Base-by-base conservation (phyloP, 371 early-diverging fungal genomes). In the Hamiltosporidium magnivora region DNA sequence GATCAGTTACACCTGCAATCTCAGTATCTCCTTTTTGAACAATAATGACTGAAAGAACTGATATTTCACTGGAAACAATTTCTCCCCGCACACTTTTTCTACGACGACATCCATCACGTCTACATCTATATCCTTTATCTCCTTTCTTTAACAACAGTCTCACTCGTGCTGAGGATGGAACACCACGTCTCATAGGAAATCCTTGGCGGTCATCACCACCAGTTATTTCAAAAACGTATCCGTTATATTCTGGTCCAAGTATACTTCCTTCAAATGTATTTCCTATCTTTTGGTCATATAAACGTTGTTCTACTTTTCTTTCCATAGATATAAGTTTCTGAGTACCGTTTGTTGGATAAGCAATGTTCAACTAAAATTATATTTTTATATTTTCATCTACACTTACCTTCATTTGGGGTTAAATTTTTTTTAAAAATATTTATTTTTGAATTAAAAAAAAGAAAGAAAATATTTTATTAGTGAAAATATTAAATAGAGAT, bases 181-280 rank as follows among this genome's bases (percentile, higher is more conserved):
- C 89, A 86, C 92, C 93, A 85, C 91, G 90, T 54, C 58, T 70
- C 86, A 86, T 86, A 49, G 86, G 86, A 83, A 87, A 85, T 68
- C 96, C 95, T 87, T 96, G 94, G 86, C 92, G 92, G 87, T 97
- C 98, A 86, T 93, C 91, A 78, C 98, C 98, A 79, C 98, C 98
- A 71, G 91, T 89, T 79, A 97, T 91, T 80, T 91, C 89, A 86
- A 97, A 89, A 77, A 93, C 87, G 85, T 90, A 93, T 71, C 96
- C 96, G 86, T 90, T 90, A 89, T 91, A 96, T 85, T 97, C 95
- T 75, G 91, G 91, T 76, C 92, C 91, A 77, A 97, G 86, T 56
- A 89, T 81, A 82, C 91, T 92, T 71, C 89, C 98, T 75, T 90
- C 85, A 73, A 97, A 90, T 83, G 93, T 94, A 75, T 89, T 86